These are phyloP conservation scores for Pyrenula massariospora DNA, from an alignment of 495 filamentous ascomycete genomes.

Conservation along the genomic window DNA sequence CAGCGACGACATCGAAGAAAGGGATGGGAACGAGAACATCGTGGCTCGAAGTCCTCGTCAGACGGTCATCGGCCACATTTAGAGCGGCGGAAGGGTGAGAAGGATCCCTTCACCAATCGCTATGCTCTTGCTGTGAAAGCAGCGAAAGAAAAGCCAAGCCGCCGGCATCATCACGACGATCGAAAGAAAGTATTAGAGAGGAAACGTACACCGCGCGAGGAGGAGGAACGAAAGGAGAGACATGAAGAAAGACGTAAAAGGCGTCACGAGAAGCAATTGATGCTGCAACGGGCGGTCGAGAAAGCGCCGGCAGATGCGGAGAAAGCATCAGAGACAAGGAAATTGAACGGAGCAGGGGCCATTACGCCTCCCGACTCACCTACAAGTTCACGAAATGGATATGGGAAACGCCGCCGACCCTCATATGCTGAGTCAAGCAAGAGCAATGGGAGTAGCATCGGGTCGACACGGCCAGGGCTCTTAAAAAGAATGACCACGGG, in stretches of 20 bases:
- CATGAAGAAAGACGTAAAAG: background rate
- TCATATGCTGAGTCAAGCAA: constrained; percentile 2
- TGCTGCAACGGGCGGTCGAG: constrained; percentile 2
- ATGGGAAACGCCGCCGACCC: background rate
- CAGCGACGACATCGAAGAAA: constrained; percentile 17
- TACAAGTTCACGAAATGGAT: background rate
- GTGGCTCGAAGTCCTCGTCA: constrained; percentile 24
- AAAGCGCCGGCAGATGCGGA: constrained; percentile 1
- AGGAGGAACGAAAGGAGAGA: constrained; percentile 4
- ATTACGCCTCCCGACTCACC: background rate
- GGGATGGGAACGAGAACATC: constrained; percentile 17
- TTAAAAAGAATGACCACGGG: constrained; percentile 29
- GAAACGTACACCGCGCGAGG: constrained; percentile 4
- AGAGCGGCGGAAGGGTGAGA: constrained; percentile 24
- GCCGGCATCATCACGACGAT: background rate
- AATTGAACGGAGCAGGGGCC: constrained; percentile 1
- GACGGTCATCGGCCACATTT: constrained; percentile 21
- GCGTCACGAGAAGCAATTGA: constrained; percentile 4
- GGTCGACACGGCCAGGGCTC: constrained; percentile 17
- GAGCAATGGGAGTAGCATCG: constrained; percentile 4
- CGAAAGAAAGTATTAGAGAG: background rate
- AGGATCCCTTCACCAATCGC: constrained; percentile 20
- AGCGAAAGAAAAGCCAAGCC: constrained; percentile 10
- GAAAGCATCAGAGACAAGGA: constrained; percentile 10
- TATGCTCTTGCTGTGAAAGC: constrained; percentile 30